A percentile compares a stretch with the other conserved stretches of the same genome.
phyloP scores from a whole-genome alignment of 768 basidiomycete species.

The Sutorius australiensis region DNA sequence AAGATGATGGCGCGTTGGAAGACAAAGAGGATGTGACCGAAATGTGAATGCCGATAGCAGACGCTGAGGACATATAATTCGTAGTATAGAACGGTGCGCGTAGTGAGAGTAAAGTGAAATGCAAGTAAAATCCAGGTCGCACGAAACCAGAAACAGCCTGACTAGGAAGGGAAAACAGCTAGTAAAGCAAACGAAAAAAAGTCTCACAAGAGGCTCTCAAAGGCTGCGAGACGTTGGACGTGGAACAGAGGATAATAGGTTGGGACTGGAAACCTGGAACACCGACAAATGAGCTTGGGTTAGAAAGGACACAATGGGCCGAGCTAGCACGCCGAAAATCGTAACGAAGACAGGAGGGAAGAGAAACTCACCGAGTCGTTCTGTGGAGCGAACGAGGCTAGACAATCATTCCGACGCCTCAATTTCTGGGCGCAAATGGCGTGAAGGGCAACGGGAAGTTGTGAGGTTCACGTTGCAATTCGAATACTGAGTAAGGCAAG shows the following conservation, averaged over 20 bases:
- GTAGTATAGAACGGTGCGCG: slow-evolving; percentile 7
- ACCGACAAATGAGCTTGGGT: background rate
- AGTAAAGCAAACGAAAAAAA: background rate
- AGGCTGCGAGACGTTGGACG: background rate
- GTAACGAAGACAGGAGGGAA: slow-evolving; percentile 2
- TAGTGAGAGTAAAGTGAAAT: slow-evolving; percentile 6
- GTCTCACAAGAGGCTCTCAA: slow-evolving; percentile 2
- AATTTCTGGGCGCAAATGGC: slow-evolving; percentile 13
- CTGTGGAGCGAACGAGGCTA: slow-evolving; percentile 15
- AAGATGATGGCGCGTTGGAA: slow-evolving; percentile 6
- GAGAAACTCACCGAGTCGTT: slow-evolving; percentile 16
- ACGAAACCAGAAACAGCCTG: slow-evolving; percentile 4
- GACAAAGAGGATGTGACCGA: slow-evolving; percentile 8
- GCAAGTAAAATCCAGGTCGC: slow-evolving; percentile 1
- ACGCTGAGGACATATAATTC: slow-evolving; percentile 23
- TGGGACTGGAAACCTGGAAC: background rate
- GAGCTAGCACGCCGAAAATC: background rate
- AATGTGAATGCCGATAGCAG: slow-evolving; percentile 9
- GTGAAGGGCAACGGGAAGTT: slow-evolving; percentile 17
- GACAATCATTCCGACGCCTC: slow-evolving; percentile 15
- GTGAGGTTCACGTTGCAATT: slow-evolving; percentile 14
- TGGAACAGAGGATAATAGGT: background rate
- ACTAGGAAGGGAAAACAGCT: slow-evolving; percentile 4
- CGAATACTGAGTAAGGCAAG: slow-evolving; percentile 15
- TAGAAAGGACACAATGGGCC: background rate